Evolutionary conservation across 225 moss, liverwort and hornwort genomes (phyloP).

Genomic region (Thuidium tamariscinum): DNA sequence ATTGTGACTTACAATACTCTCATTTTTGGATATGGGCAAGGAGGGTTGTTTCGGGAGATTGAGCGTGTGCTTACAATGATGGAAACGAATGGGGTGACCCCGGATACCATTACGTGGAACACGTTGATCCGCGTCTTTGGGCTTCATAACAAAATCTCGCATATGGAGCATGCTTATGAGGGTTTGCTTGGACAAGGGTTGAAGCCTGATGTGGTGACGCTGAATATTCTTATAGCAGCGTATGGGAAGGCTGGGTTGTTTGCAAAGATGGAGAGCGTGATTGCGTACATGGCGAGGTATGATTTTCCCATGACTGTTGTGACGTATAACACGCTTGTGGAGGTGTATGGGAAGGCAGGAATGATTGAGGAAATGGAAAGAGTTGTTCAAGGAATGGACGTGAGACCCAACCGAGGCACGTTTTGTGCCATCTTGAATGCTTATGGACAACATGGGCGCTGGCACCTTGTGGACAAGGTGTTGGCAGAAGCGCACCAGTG

Average conservation of each 20-base stretch:
- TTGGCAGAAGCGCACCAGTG: slow-evolving; percentile 47
- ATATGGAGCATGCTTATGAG: slow-evolving; percentile 70
- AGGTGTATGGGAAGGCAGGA: slow-evolving; percentile 59
- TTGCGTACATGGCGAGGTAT: slow-evolving; percentile 52
- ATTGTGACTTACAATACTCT: slow-evolving; percentile 74
- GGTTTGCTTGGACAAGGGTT: slow-evolving; percentile 27
- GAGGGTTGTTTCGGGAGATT: slow-evolving; percentile 51
- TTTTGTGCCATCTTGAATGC: slow-evolving; percentile 48
- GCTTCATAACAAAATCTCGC: slow-evolving; percentile 17
- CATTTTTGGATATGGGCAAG: slow-evolving; percentile 55
- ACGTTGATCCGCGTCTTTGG: slow-evolving; percentile 62
- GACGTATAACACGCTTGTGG: slow-evolving; percentile 57
- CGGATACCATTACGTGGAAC: slow-evolving; percentile 73
- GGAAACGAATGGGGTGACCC: slow-evolving; percentile 7
- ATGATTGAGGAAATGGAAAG: slow-evolving; percentile 50
- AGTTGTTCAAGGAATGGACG: slow-evolving; percentile 36
- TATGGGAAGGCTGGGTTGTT: slow-evolving; percentile 48
- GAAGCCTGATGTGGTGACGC: slow-evolving; percentile 50
- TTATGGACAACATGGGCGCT: slow-evolving; percentile 43
- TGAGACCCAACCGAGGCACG: slow-evolving; percentile 50
- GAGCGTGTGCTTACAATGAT: slow-evolving; percentile 41
- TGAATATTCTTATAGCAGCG: slow-evolving; percentile 48
- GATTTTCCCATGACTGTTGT: slow-evolving; percentile 16
- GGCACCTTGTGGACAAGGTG: slow-evolving; percentile 57
- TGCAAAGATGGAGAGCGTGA: slow-evolving; percentile 64